Evolutionary conservation across 768 basidiomycete species (phyloP).

Genomic region (Leccinum barrowsii): DNA sequence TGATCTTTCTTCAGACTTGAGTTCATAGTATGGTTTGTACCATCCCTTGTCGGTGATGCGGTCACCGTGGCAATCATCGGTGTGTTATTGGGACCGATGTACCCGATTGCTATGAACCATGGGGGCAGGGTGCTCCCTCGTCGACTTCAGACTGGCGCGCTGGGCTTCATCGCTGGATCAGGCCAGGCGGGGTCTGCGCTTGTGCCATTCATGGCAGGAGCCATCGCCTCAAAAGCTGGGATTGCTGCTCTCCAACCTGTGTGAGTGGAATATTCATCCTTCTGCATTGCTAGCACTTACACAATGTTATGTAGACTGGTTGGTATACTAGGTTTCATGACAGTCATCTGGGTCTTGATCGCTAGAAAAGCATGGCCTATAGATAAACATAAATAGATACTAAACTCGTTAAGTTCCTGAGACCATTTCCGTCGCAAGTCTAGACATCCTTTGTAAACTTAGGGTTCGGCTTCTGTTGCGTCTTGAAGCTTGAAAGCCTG

Average conservation of each 20-base stretch:
- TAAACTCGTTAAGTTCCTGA: not conserved
- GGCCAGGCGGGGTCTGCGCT: slow-evolving; percentile 50
- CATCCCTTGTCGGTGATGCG: slow-evolving; percentile 60
- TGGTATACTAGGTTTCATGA: slow-evolving; percentile 38
- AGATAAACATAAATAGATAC: not conserved
- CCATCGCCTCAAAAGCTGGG: slow-evolving; percentile 38
- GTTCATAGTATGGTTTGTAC: slow-evolving; percentile 65
- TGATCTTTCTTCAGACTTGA: slow-evolving; percentile 44
- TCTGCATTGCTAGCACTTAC: not conserved
- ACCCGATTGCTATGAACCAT: slow-evolving; percentile 49
- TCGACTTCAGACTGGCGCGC: slow-evolving; percentile 33
- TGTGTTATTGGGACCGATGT: slow-evolving; percentile 71
- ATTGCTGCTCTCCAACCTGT: slow-evolving; percentile 46
- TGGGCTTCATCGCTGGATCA: slow-evolving; percentile 53
- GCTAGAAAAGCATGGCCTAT: slow-evolving; percentile 20
- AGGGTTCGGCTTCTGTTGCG: not conserved
- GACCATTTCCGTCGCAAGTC: not conserved
- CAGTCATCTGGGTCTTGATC: slow-evolving; percentile 38
- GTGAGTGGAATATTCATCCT: slow-evolving; percentile 32
- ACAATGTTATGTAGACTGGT: slow-evolving; percentile 19
- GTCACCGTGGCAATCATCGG: slow-evolving; percentile 64
- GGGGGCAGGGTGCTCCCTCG: slow-evolving; percentile 33
- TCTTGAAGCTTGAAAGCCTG: not conserved
- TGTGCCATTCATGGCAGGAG: slow-evolving; percentile 50
- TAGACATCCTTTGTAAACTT: not conserved